Evolutionary conservation across 768 basidiomycete species (phyloP).

Genomic region (Lentinula aciculospora): DNA sequence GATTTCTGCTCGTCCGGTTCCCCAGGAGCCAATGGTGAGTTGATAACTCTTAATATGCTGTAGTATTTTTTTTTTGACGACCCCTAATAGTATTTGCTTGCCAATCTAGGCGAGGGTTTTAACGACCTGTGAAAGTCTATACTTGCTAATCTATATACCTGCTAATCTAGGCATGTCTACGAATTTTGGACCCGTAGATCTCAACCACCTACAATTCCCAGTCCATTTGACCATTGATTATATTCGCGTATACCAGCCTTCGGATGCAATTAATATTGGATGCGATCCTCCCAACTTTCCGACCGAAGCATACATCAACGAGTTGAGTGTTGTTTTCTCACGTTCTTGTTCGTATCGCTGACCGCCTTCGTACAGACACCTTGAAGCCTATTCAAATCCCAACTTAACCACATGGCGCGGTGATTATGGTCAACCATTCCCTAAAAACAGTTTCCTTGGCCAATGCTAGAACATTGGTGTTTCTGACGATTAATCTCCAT

Average conservation of each 20-base stretch:
- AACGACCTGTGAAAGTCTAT: too few species aligned
- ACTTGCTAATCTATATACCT: too few species aligned
- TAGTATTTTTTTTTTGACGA: background rate
- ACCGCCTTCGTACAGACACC: slow-evolving; percentile 32
- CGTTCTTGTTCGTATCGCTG: slow-evolving; percentile 19
- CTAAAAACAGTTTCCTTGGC: slow-evolving; percentile 42
- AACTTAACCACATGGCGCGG: slow-evolving; percentile 39
- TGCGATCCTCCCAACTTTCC: slow-evolving; percentile 60
- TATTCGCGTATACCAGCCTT: slow-evolving; percentile 66
- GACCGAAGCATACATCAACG: slow-evolving; percentile 57
- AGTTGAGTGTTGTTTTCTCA: slow-evolving; percentile 22
- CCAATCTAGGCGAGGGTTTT: slow-evolving; percentile 46
- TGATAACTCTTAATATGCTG: slow-evolving; percentile 11
- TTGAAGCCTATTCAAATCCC: slow-evolving; percentile 60
- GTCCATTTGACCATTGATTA: slow-evolving; percentile 54
- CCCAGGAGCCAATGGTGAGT: slow-evolving; percentile 68
- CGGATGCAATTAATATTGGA: slow-evolving; percentile 47
- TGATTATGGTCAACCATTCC: slow-evolving; percentile 42
- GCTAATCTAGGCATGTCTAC: slow-evolving; percentile 34
- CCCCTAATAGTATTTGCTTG: slow-evolving; percentile 52
- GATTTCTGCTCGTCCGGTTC: slow-evolving; percentile 52
- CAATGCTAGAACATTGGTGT: slow-evolving; percentile 9
- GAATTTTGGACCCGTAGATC: slow-evolving; percentile 52
- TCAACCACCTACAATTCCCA: slow-evolving; percentile 44
- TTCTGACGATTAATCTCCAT: background rate